phyloP scores from a whole-genome alignment of 352 stramenopile species.

The Elongisporangium prolatum region DNA sequence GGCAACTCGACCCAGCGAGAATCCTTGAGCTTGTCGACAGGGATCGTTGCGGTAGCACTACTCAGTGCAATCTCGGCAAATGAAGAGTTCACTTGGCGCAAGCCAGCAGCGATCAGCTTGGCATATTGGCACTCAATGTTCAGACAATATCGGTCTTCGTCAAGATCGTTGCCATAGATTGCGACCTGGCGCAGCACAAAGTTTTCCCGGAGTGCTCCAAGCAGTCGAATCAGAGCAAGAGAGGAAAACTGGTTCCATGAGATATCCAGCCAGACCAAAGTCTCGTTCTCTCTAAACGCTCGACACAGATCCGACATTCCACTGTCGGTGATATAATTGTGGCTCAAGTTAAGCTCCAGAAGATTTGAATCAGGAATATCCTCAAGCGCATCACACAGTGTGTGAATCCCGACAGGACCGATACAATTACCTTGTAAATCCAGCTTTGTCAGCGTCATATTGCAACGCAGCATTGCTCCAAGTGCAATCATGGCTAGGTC shows the following conservation, averaged over 20 bases:
- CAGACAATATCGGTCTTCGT: slow-evolving; percentile 39
- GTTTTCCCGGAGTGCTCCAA: slow-evolving; percentile 43
- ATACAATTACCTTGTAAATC: no score
- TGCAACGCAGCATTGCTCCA: no score
- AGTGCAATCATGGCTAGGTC: no score
- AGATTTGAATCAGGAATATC: slow-evolving; percentile 59
- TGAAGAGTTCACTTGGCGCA: slow-evolving; percentile 47
- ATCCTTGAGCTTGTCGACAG: slow-evolving; percentile 54
- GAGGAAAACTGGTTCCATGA: slow-evolving; percentile 64
- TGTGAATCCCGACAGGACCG: slow-evolving; percentile 34
- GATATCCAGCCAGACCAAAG: slow-evolving; percentile 51
- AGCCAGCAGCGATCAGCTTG: slow-evolving; percentile 31
- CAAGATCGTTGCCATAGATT: slow-evolving; percentile 43
- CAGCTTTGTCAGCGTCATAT: no score
- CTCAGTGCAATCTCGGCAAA: slow-evolving; percentile 43
- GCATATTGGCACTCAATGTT: slow-evolving; percentile 60
- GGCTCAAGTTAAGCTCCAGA: slow-evolving; percentile 48
- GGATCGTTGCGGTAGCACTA: slow-evolving; percentile 30
- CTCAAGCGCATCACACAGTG: slow-evolving; percentile 51
- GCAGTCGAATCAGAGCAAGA: slow-evolving; percentile 30
- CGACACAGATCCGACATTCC: slow-evolving; percentile 34
- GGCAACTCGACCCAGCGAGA: slow-evolving; percentile 56
- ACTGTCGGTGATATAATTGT: slow-evolving; percentile 44
- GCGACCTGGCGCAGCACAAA: slow-evolving; percentile 50
- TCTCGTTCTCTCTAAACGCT: slow-evolving; percentile 67